These are phyloP conservation scores for Panaeolus papilionaceus DNA, from an alignment of 768 basidiomycete species.

Conservation along the genomic window DNA sequence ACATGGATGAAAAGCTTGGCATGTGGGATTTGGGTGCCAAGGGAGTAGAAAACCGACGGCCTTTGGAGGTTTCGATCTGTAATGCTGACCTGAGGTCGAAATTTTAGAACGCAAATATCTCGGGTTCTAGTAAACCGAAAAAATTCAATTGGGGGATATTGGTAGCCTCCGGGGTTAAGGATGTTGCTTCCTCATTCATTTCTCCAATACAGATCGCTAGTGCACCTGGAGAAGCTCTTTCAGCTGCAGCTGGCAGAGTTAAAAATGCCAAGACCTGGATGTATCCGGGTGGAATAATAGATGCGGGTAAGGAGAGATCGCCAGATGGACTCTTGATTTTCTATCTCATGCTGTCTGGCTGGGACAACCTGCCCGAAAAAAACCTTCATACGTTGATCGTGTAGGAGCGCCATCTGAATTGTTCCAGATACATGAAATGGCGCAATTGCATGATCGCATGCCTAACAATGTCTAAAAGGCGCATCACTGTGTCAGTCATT, in stretches of 20 bases:
- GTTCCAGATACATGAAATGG: not conserved
- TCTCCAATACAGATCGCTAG: not conserved
- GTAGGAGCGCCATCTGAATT: no score
- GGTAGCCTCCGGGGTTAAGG: not conserved
- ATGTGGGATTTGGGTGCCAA: conserved; percentile 9
- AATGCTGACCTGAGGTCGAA: not conserved
- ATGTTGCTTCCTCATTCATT: not conserved
- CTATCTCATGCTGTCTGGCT: not conserved
- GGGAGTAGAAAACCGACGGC: not conserved
- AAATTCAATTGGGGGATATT: not conserved
- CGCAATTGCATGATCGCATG: not conserved
- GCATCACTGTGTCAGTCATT: not conserved
- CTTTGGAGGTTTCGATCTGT: conserved; percentile 3
- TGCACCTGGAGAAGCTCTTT: not conserved
- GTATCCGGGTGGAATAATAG: conserved; percentile 1
- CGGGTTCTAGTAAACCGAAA: not conserved
- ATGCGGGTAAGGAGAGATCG: not conserved
- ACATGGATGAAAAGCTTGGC: conserved; percentile 26
- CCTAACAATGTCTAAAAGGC: not conserved
- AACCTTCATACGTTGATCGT: not conserved
- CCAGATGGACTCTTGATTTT: not conserved
- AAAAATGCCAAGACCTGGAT: not conserved
- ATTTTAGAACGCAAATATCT: not conserved
- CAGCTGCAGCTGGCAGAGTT: not conserved
- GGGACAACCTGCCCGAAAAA: not conserved